Evolutionary conservation across 495 filamentous ascomycete genomes (phyloP).

Genomic region (Alectoria sarmentosa): DNA sequence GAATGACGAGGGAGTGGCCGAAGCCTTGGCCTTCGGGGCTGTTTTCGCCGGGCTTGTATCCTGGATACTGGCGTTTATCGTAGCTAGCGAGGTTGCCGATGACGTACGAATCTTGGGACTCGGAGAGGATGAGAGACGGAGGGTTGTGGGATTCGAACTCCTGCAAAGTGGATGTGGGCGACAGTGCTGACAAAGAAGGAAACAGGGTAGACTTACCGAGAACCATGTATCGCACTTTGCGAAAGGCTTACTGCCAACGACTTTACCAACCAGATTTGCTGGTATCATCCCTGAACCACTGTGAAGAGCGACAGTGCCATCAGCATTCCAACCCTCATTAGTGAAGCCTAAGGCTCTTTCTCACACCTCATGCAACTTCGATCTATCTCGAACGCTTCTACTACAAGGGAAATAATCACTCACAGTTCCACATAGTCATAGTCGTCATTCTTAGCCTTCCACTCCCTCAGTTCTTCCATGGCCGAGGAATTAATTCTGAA

Average conservation of each 20-base stretch:
- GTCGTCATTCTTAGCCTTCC: slow-evolving; percentile 16
- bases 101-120: slow-evolving; percentile 24
- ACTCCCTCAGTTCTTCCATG: slow-evolving; percentile 19
- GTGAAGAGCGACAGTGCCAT: slow-evolving; percentile 1
- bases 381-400: background rate
- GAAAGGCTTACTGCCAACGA: slow-evolving; percentile 1
- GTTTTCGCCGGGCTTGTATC: slow-evolving; percentile 16
- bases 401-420: background rate
- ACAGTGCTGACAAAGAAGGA: background rate
- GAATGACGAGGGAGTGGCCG: slow-evolving; percentile 31
- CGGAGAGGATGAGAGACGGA: slow-evolving; percentile 17
- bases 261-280: slow-evolving; percentile 11
- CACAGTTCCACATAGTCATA: slow-evolving; percentile 23
- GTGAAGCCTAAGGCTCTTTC: background rate
- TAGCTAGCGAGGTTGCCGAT: slow-evolving; percentile 31
- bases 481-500: slow-evolving; percentile 17
- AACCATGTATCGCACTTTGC: slow-evolving; percentile 25
- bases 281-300: slow-evolving; percentile 19
- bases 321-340: background rate
- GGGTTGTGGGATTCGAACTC: slow-evolving; percentile 24
- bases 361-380: background rate
- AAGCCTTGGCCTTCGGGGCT: slow-evolving; percentile 29
- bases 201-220: slow-evolving; percentile 16
- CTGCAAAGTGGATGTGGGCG: slow-evolving; percentile 6
- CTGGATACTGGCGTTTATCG: slow-evolving; percentile 29